These are phyloP conservation scores for Carex myosuroides DNA, from an alignment of 176 grass and related monocot species.

Conservation along the genomic window DNA sequence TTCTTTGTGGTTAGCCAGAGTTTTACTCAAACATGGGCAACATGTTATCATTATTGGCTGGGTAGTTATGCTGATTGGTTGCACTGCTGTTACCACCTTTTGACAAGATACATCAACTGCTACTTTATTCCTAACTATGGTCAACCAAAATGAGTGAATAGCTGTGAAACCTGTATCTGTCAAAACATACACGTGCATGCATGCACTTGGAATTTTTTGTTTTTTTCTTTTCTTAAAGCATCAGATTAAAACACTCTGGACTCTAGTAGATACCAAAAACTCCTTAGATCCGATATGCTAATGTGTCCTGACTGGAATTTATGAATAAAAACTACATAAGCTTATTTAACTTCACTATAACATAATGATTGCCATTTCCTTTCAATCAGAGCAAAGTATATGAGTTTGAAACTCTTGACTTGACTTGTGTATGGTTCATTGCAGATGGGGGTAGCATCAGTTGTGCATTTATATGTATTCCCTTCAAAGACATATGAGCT, in stretches of 20 bases:
- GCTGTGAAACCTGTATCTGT: background rate
- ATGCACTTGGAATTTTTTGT: background rate
- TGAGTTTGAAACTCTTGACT: background rate
- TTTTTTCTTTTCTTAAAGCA: background rate
- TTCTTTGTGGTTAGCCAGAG: background rate
- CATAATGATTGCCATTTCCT: background rate
- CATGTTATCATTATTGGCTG: background rate
- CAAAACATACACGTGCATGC: background rate
- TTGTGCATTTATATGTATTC: constrained; percentile 86
- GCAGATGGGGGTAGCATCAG: constrained; percentile 81
- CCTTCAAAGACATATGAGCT: constrained; percentile 78
- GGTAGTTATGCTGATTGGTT: background rate
- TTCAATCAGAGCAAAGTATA: background rate
- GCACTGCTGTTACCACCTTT: background rate
- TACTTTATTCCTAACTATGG: background rate
- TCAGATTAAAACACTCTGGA: background rate
- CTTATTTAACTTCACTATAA: background rate
- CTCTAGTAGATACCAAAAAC: background rate
- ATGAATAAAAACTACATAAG: background rate
- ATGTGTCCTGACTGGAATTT: background rate
- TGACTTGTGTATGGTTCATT: constrained; percentile 18
- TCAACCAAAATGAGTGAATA: background rate
- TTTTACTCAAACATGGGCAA: background rate
- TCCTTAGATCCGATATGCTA: background rate
- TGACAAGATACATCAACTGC: background rate